phyloP scores from a whole-genome alignment of 192 early-diverging fungal species.

The Cetraspora pellucida region DNA sequence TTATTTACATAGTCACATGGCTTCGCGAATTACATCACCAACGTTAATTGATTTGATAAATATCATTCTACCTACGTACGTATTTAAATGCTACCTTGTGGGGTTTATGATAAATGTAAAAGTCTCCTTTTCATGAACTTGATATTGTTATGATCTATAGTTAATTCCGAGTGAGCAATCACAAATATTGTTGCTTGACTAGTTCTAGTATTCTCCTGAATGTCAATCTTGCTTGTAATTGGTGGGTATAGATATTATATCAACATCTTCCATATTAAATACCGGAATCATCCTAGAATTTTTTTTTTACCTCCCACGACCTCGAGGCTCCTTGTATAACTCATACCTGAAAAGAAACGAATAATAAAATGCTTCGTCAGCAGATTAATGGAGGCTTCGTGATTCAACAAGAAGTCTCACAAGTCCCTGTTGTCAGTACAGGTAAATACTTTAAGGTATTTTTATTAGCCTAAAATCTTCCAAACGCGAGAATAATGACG shows the following conservation, averaged over 20 bases:
- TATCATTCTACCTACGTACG: no score
- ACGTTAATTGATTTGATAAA: no score
- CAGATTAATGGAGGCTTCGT: constrained; percentile 15
- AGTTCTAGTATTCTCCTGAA: not conserved
- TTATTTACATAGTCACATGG: no score
- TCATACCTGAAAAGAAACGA: not conserved
- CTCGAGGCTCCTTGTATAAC: not conserved
- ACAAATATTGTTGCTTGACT: not conserved
- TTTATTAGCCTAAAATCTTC: not conserved
- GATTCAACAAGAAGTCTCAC: not conserved
- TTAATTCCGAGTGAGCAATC: no score
- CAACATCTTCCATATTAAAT: constrained; percentile 14
- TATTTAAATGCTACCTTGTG: no score
- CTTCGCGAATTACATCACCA: no score
- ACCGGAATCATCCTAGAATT: not conserved
- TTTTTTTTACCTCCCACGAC: constrained; percentile 11
- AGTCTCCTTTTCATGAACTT: no score
- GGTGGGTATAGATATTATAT: not conserved
- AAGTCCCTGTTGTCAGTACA: not conserved
- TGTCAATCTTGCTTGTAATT: not conserved
- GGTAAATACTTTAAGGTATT: not conserved
- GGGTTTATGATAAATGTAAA: no score
- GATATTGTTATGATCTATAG: no score
- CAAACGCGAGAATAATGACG: constrained; percentile 12
- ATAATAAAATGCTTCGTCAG: constrained; percentile 15